Evolutionary conservation across 1,139 yeast genomes (phyloP), one percentile per base, ranked within the genome.

Genomic region (Wickerhamomyces sp.): DNA sequence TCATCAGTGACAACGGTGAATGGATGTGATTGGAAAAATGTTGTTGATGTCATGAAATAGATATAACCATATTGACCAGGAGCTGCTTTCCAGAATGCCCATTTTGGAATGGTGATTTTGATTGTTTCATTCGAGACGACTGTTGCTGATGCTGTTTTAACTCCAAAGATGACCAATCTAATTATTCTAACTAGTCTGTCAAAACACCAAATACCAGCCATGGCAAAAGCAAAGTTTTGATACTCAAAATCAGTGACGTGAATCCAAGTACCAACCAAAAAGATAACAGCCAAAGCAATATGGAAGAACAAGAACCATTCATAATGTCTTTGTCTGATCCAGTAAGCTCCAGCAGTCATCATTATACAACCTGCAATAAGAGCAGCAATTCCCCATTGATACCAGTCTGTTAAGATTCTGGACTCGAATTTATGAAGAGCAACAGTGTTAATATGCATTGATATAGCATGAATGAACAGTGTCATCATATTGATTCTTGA

Each of bases 241-340:
- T 49, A 78, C 0, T 65, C 72, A 35, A 68, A 66, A 10, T 64
- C 61, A 8, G 54, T 55, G 36, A 69, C 62, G 56, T 87, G 94
- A 37, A 66, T 59, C 78, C 81, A 84, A 2, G 77, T 69, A 34
- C 81, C 81, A 48, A 71, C 70, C 18, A 82, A 54, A 54, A 79
- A 76, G 42, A 75, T 54, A 1, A 69, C 69, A 4, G 79, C 87
- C 43, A 83, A 60, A 7, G 76, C 41, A 36, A 82, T 65, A 62
- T 86, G 95, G 14, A 63, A 38, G 14, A 67, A 49, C 23, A 82
- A 56, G 63, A 87, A 87, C n/a, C 76, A 36, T 57, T 86, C 94
- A 59, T 86, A 86, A 52, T 66, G 67, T 40, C 59, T 58, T 46
- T 71, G 75, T 64, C 94, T 75, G 51, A 84, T 59, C 7, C 62